A percentile compares a stretch with the other conserved stretches of the same genome.
phyloP scores from a whole-genome alignment of 1,284 basidiomycete species.

The Moesziomyces parantarcticus region DNA sequence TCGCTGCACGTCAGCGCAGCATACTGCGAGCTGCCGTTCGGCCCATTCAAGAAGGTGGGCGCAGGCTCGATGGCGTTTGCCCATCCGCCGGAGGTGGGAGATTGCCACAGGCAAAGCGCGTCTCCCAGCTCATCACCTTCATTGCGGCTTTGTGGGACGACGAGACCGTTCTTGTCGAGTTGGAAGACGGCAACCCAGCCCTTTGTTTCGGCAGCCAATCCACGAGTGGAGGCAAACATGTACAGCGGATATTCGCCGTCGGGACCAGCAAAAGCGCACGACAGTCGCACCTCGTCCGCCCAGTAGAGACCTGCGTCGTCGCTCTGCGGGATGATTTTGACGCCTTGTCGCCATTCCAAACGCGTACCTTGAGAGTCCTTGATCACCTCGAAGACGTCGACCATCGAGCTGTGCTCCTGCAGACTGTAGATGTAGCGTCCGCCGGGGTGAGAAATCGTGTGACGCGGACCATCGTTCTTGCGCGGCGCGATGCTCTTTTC shows the following conservation, averaged over 20 bases:
- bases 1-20: slow-evolving; percentile 68
- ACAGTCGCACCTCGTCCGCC: slow-evolving; percentile 69
- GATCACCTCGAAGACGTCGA: slow-evolving; percentile 59
- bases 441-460: slow-evolving; percentile 68
- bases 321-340: slow-evolving; percentile 63
- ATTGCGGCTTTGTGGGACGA: slow-evolving; percentile 21
- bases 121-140: slow-evolving; percentile 19
- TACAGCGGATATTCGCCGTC: slow-evolving; percentile 31
- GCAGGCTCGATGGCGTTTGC: slow-evolving; percentile 69
- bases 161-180: slow-evolving; percentile 57
- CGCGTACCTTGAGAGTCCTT: slow-evolving; percentile 19
- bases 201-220: slow-evolving; percentile 61
- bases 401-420: slow-evolving; percentile 66
- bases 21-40: slow-evolving; percentile 46
- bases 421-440: slow-evolving; percentile 68
- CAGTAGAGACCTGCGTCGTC: slow-evolving; percentile 55
- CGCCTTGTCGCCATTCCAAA: slow-evolving; percentile 59
- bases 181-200: slow-evolving; percentile 68
- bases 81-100: slow-evolving; percentile 69
- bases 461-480: slow-evolving; percentile 68
- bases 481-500: slow-evolving; percentile 68
- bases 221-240: slow-evolving; percentile 69
- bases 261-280: slow-evolving; percentile 33
- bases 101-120: slow-evolving; percentile 60
- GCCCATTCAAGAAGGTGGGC: slow-evolving; percentile 46